Conservation (phyloP, 176 grass and related monocot species). For the Juncus inflexus region DNA sequence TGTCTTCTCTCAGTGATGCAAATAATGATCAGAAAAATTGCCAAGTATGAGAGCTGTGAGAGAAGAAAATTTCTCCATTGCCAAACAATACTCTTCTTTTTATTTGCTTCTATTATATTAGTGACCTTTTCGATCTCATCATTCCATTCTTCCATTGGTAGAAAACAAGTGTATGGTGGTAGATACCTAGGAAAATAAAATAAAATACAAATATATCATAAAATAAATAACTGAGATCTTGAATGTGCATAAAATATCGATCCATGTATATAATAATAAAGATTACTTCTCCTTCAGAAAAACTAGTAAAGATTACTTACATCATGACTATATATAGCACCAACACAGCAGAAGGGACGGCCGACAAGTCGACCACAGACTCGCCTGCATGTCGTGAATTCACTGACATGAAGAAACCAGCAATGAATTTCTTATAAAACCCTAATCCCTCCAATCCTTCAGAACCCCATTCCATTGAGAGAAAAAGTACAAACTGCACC, state of each 20-base stretch:
- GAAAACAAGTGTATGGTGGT: slow-evolving; percentile 55
- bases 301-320: slow-evolving; percentile 28
- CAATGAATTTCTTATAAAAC: slow-evolving; percentile 52
- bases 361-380: slow-evolving; percentile 44
- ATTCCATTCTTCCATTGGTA: slow-evolving; percentile 20
- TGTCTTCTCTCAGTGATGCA: slow-evolving; percentile 63
- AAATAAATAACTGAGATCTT: background rate
- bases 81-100: slow-evolving; percentile 17
- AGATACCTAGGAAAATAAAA: slow-evolving; percentile 45
- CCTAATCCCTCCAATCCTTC: slow-evolving; percentile 41
- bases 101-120: background rate
- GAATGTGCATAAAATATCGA: background rate
- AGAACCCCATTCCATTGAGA: slow-evolving; percentile 63
- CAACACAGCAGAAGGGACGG: slow-evolving; percentile 44
- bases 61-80: slow-evolving; percentile 34
- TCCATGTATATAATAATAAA: background rate
- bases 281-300: background rate
- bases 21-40: slow-evolving; percentile 46
- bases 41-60: slow-evolving; percentile 47
- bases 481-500: slow-evolving; percentile 45
- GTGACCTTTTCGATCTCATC: background rate
- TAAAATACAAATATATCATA: background rate
- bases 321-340: slow-evolving; percentile 75
- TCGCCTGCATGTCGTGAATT: slow-evolving; percentile 80
- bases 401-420: slow-evolving; percentile 48